Evolutionary conservation across 2,329 filamentous ascomycete species (phyloP), one percentile per base, ranked within the genome.

Genomic region (Sarocladium strictum): DNA sequence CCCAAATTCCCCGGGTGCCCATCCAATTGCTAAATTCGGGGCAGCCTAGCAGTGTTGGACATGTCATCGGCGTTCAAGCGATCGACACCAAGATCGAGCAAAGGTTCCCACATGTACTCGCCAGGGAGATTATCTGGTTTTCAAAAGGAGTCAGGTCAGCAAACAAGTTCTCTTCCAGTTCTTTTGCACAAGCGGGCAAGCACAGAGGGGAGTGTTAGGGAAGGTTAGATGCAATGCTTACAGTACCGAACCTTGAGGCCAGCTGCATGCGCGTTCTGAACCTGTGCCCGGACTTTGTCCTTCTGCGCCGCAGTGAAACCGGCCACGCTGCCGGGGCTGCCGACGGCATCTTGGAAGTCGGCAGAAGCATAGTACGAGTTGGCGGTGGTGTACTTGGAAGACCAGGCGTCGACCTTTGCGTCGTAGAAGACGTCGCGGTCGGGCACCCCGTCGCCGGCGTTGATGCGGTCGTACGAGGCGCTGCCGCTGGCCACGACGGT

Each of bases 401-500:
- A 51, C 26, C 43, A 53, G 4, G 49, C 26, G 38, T 54, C 55
- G 10, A 58, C 55, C 26, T 55, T 57, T 41, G 85, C 85, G 60
- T 89, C 86, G 62, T 83, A 85, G 67, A 87, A 87, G 54, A 82
- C 71, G 64, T 87, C 83, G 27, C 82, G 73, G 12, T 54, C 53
- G 10, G 55, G 58, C 12, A 56, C 58, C 6, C 56, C 55, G 17
- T 57, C 54, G 7, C 55, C 57, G 6, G 53, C 26, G 27, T 51
- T 53, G 40, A 58, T 57, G 37, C 55, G 51, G 27, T 57, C 57
- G 51, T 55, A 58, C 58, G 43, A 57, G 9, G 57, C n/a, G 21
- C 38, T 50, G 19, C 87, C 87, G 1, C 85, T 88, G 1, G 79
- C 84, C 2, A 90, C 84, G 2, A 90, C 78, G 0, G 86, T 90